phyloP scores from a whole-genome alignment of 176 grass and related monocot genomes.

The Aegilops tauschii region DNA sequence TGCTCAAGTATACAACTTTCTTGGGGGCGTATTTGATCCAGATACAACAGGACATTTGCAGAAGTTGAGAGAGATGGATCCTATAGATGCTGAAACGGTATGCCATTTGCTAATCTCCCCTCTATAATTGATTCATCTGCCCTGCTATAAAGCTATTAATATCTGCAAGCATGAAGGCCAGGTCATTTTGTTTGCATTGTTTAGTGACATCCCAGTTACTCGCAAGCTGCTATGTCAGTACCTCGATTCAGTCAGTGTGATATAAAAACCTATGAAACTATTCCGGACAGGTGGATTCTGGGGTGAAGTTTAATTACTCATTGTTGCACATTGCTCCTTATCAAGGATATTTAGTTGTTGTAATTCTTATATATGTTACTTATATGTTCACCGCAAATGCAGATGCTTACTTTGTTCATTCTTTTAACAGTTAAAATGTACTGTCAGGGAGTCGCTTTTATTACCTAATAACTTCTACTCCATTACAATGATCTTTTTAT shows the following conservation, averaged over 20 bases:
- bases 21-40: slow-evolving; percentile 90
- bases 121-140: neutral
- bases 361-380: neutral
- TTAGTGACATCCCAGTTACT: neutral
- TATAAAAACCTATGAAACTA: neutral
- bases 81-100: slow-evolving; percentile 89
- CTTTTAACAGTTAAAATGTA: slow-evolving; percentile 41
- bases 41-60: slow-evolving; percentile 67
- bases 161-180: neutral
- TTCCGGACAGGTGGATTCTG: neutral
- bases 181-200: neutral
- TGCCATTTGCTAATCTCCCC: slow-evolving; percentile 19
- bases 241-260: neutral
- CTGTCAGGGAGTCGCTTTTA: neutral
- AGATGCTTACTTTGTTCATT: slow-evolving; percentile 33
- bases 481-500: neutral
- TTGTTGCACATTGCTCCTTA: neutral
- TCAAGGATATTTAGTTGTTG: neutral
- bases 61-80: slow-evolving; percentile 80
- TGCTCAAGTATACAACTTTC: slow-evolving; percentile 74
- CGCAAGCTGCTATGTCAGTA: neutral
- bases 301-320: neutral
- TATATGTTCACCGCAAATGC: neutral
- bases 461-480: neutral
- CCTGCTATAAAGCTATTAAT: neutral